Conservation (phyloP, 495 filamentous ascomycete species). For the Daldinia bambusicola region DNA sequence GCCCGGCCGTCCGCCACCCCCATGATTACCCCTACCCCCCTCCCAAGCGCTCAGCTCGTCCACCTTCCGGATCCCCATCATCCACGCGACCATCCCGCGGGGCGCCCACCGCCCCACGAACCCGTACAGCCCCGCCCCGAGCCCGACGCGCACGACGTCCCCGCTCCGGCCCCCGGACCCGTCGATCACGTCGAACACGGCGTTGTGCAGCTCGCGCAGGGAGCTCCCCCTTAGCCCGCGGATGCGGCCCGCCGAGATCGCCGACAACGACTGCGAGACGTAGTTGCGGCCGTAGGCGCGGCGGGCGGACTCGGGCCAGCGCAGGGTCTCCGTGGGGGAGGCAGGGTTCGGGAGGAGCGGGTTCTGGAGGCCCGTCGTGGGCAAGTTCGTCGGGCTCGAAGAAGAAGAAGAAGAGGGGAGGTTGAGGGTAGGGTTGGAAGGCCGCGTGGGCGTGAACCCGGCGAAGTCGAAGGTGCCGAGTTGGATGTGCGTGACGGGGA, state of each 20-base stretch:
- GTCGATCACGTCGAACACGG: constrained; percentile 85
- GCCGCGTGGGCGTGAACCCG: constrained; percentile 57
- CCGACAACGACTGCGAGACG: constrained; percentile 59
- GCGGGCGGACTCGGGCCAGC: constrained; percentile 69
- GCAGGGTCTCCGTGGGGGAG: constrained; percentile 63
- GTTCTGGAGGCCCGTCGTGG: constrained; percentile 33
- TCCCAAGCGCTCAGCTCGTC: constrained; percentile 59
- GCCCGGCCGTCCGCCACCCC: constrained; percentile 6
- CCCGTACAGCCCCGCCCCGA: constrained; percentile 84
- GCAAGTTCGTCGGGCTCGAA: neutral
- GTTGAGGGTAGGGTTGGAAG: too few species aligned
- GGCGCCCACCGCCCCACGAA: constrained; percentile 88
- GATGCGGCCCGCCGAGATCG: constrained; percentile 57
- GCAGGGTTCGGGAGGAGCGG: constrained; percentile 31
- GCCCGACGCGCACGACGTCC: constrained; percentile 75
- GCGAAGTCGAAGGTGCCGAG: constrained; percentile 84
- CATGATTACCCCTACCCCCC: neutral
- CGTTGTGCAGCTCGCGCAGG: constrained; percentile 79
- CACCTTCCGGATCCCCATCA: constrained; percentile 78
- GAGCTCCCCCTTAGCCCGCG: constrained; percentile 69
- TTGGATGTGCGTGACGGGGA: constrained; percentile 83
- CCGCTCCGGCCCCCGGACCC: constrained; percentile 54
- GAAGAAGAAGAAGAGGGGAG: too few species aligned
- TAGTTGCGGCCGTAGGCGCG: constrained; percentile 67
- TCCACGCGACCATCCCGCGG: constrained; percentile 79